Evolutionary conservation across 2,329 filamentous ascomycete genomes (phyloP), one percentile per base, ranked within the genome.

Genomic region (Beauveria asiatica): DNA sequence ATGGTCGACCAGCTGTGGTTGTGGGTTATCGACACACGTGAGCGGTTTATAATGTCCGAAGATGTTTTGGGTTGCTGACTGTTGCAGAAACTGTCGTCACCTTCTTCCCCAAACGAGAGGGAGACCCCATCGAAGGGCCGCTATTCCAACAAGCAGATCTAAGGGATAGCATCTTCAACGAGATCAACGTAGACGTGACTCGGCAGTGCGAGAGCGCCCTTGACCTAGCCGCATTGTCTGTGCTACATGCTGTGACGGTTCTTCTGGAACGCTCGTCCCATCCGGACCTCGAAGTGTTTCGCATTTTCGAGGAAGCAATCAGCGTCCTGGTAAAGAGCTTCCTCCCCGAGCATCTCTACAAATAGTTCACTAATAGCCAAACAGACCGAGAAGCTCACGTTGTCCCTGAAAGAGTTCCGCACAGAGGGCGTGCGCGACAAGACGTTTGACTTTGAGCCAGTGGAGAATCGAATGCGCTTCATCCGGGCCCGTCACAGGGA

Each of bases 1-100:
- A 87, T 87, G 82, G 81, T 87, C 0, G 85, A 87, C 61, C 84
- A 87, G 65, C 69, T 87, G 1, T 87, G 84, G 84, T 68, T 87
- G 0, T 83, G 81, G 81, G 78, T 76, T 0, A 74, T 83, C n/a
- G 76, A 82, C 59, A 78, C 73, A 17, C 78, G 80, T 82, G 67
- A 70, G 78, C 70, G 2, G 0, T 0, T 0, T 1, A 1, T 2
- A 25, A 54, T 16, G 33, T 37, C 11, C 13, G 2, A 16, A 16
- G 33, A 37, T 9, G n/a, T 1, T 3, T n/a, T 8, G 30, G 11
- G 5, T 17, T 3, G n/a, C 60, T 61, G 17, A 69, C 53, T 21
- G 1, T 1, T 0, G 27, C 33, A 82, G 79, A 76, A 19, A 83
- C 80, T 0, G 63, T 84, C 7, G 67, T 79, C 3, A 82, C 82